phyloP scores from a whole-genome alignment of 2,329 filamentous ascomycete genomes.

The Colletotrichum lupini region DNA sequence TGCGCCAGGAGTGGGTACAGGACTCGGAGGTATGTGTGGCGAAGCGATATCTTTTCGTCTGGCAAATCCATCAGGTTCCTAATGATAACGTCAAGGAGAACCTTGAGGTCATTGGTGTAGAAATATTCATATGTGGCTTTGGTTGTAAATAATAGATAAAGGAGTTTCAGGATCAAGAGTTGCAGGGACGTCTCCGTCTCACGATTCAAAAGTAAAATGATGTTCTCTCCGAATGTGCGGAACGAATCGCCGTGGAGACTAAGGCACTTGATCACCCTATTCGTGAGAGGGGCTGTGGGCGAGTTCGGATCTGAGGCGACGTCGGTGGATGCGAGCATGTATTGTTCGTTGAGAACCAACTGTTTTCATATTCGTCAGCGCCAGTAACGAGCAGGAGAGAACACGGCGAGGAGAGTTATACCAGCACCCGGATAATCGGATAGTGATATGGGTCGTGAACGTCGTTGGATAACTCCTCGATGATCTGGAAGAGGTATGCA shows the following conservation, averaged over 20 bases:
- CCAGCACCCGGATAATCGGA: conserved; percentile 90
- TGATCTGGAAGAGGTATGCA: conserved; percentile 83
- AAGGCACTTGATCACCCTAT: conserved; percentile 92
- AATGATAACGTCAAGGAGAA: conserved; percentile 94
- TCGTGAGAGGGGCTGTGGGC: conserved; percentile 73
- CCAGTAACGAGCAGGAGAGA: conserved; percentile 32
- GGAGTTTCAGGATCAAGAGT: conserved; percentile 92
- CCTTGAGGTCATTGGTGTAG: conserved; percentile 95
- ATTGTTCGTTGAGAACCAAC: conserved; percentile 98
- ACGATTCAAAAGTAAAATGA: conserved; percentile 93
- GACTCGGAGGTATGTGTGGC: conserved; percentile 95
- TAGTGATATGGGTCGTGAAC: conserved; percentile 95
- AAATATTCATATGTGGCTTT: conserved; percentile 96
- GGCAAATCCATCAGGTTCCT: conserved; percentile 96
- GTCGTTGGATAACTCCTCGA: conserved; percentile 89
- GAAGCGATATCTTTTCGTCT: conserved; percentile 79
- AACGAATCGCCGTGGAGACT: conserved; percentile 83
- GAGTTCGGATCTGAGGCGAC: conserved; percentile 53
- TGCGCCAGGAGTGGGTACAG: conserved; percentile 90
- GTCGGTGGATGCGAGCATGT: conserved; percentile 82
- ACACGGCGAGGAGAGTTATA: conserved; percentile 53
- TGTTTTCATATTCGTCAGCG: conserved; percentile 48
- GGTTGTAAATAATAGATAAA: conserved; percentile 96
- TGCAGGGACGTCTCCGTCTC: conserved; percentile 95
- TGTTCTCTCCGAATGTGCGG: conserved; percentile 97